Evolutionary conservation across 352 stramenopile species (phyloP), one percentile per base, ranked within the genome.

Genomic region (Hyaloperonospora brassicae): DNA sequence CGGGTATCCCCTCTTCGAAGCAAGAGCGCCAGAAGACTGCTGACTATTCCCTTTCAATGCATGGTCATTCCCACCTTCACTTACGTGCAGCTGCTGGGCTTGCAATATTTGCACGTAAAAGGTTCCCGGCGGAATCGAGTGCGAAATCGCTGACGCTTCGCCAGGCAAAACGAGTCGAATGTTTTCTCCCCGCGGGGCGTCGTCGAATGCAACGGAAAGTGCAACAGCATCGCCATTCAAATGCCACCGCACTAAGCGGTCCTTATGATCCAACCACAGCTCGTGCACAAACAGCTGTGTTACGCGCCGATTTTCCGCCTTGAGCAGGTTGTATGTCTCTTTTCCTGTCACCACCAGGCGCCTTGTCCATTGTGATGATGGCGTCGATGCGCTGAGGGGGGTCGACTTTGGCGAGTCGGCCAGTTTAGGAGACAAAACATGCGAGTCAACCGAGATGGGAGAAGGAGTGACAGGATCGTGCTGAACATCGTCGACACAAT

Each of bases 211-310:
- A 48, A 92, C 79, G 0, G 82, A 92, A 5, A 92, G 68, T 8
- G 79, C 82, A 5, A 92, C 82, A 0, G 82, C 77, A 30, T 92
- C 82, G 41, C 82, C 82, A 38, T 89, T 92, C 44, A 92, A 67
- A 61, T 92, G 82, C 82, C 82, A 93, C 8, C 82, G 79, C 36
- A 93, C 82, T 35, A 93, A 64, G 6, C 82, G 74, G 31, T 87
- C 68, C 52, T 93, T 93, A 58, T 89, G 82, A 56, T 93, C 82
- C 23, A 93, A 59, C 82, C 82, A 93, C 2, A 93, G 46, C 41
- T 93, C 82, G 46, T 93, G 82, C 8, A 93, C 82, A 55, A 93
- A 92, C 23, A 93, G 64, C 50, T 93, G 82, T 7, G 82, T 93
- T 27, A 93, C 74, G 0, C 71, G 66, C 7, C 82, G 77, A 11